Percentiles rank a stretch among this genome's conserved stretches.
Conservation (phyloP, 2,329 filamentous ascomycete species). For the Ilyonectria mors-panacis region DNA sequence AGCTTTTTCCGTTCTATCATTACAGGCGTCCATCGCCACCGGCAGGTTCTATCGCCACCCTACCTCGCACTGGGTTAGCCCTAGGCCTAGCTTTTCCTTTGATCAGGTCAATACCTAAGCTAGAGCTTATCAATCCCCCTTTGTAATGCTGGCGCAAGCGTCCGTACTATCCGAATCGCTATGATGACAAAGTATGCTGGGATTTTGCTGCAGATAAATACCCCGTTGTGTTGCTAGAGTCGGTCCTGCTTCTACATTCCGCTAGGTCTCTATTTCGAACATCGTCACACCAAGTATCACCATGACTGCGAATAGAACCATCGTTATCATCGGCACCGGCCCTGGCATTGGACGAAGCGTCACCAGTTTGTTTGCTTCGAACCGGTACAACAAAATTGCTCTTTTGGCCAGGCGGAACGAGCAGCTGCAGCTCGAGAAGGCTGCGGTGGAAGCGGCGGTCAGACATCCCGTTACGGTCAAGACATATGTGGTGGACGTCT, state of each 20-base stretch:
- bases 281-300: background rate
- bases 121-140: background rate
- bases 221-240: background rate
- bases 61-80: too few relatives aligned
- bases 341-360: constrained; percentile 9
- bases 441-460: background rate
- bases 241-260: background rate
- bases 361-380: background rate
- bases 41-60: too few relatives aligned
- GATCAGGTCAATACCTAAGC: too few relatives aligned
- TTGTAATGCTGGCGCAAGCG: too few relatives aligned
- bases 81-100: too few relatives aligned
- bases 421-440: background rate
- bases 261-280: background rate
- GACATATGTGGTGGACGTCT: constrained; percentile 8
- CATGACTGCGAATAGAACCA: background rate
- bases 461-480: constrained; percentile 1
- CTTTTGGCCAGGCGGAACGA: background rate
- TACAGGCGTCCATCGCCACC: too few relatives aligned
- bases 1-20: too few relatives aligned
- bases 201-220: background rate
- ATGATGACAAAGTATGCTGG: background rate
- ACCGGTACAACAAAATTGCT: constrained; percentile 3
- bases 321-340: constrained; percentile 4
- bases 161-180: background rate